Evolutionary conservation across 2,329 filamentous ascomycete genomes (phyloP), one percentile per base, ranked within the genome.

Genomic region (Hypomyces rosellus): DNA sequence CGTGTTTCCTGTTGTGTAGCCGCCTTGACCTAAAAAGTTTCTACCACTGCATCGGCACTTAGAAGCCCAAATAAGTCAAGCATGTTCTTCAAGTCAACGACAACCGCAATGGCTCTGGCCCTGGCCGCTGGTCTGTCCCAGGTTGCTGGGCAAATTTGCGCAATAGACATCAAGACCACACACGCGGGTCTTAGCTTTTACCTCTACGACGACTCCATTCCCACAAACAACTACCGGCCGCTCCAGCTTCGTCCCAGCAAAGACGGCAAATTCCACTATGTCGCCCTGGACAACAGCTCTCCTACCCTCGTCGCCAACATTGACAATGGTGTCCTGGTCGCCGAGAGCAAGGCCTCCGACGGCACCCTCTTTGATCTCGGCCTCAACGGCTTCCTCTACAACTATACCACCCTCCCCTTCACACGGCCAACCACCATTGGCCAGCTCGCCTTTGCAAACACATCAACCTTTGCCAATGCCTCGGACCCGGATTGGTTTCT

Each of bases 241-340:
- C 49, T 51, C 42, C 43, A 51, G 20, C 14, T 51, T 15, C 39
- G 49, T 8, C 49, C 49, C 5, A 46, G 43, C 45, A 38, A 44
- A 14, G 44, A 46, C 13, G 49, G 49, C 12, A 30, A 43, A n/a
- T 51, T 34, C 13, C 41, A 38, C 22, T 51, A 51, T 13, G 20
- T 51, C 15, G 49, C 49, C 6, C 11, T 47, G 15, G 49, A 51
- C 44, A 47, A 51, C 5, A 51, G 44, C 39, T 51, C 49, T 7
- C 49, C 49, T 2, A 14, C 39, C 4, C 39, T 51, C 9, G 22
- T 37, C 14, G 49, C 39, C 38, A 51, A 51, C 39, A 34, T 46
- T 13, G 44, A 51, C 33, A 51, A 51, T 11, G 49, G 49, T 8
- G 45, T 51, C 14, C 20, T 51, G n/a, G 33, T 46, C 22, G 36